Base-by-base conservation (phyloP, 2,329 filamentous ascomycete genomes). In the Coniochaeta sp. region DNA sequence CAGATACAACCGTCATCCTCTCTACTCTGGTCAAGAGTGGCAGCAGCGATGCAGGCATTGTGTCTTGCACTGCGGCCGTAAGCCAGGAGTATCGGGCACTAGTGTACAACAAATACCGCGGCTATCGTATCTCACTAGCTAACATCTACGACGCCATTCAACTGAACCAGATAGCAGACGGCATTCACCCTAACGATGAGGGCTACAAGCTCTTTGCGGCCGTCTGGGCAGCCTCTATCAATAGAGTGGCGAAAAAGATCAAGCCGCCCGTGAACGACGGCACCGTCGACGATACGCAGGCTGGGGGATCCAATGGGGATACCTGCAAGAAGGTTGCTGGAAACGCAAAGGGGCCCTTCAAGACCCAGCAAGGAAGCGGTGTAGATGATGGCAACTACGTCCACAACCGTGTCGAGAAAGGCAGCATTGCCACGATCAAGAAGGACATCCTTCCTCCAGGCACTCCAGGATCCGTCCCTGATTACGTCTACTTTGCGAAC, bases 371-470 rank as follows among this genome's bases (percentile, higher is more conserved):
- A n/a, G 57, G 57, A 13, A 52, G 50, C 31, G 56, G 56, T 2
- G 32, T 51, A 18, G 51, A 59, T 35, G 56, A 59, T 27, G 57
- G 56, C 12, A 52, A 24, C 26, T 59, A 59, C 33, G 27, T 52
- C 7, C 57, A 59, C 48, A 49, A 47, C 7, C 7, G 32, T 9
- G 20, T 49, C 14, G 51, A 30, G 12, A 26, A 27, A 8, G 48
- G 48, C 22, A 16, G 38, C 1, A 6, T 48, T 33, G 27, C 27
- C 10, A 16, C 24, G 9, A 47, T 50, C 24, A n/a, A 49, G 3
- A 52, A 50, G 46, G 10, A 24, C 6, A 20, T 14, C 13, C 46
- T 48, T 35, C 31, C 33, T 32, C n/a, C 30, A 9, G 30, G 30
- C 13, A 31, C 4, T 8, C 26, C 7, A 4, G 51, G 45, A 5